Conservation (phyloP, 2,329 filamentous ascomycete species). For the Arthrobotrys pseudoclavata region DNA sequence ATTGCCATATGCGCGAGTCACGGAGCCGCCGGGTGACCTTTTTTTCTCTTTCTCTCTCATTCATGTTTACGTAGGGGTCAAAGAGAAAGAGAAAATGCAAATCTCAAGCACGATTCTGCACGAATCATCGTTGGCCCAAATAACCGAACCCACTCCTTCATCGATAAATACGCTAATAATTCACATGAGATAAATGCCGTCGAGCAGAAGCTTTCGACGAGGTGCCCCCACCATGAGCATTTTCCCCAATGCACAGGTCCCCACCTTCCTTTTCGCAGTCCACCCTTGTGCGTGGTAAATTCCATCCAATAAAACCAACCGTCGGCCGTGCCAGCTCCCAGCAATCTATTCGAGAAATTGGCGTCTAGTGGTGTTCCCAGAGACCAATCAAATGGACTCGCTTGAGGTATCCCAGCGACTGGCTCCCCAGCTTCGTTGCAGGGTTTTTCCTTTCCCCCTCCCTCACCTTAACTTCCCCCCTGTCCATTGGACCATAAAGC, state of each 20-base stretch:
- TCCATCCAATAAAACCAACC: slow-evolving; percentile 42
- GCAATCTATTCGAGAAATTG: slow-evolving; percentile 56
- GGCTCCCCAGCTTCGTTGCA: slow-evolving; percentile 30
- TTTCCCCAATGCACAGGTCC: slow-evolving; percentile 38
- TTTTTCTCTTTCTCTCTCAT: neutral
- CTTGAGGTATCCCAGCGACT: slow-evolving; percentile 52
- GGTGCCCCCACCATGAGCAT: slow-evolving; percentile 49
- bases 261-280: slow-evolving; percentile 58
- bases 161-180: slow-evolving; percentile 28
- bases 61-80: neutral
- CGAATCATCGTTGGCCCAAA: slow-evolving; percentile 43
- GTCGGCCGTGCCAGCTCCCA: slow-evolving; percentile 32
- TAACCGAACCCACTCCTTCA: slow-evolving; percentile 40
- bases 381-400: slow-evolving; percentile 55
- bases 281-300: slow-evolving; percentile 18
- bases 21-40: slow-evolving; percentile 43
- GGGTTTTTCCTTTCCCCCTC: slow-evolving; percentile 37
- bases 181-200: slow-evolving; percentile 37
- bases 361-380: slow-evolving; percentile 38
- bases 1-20: slow-evolving; percentile 52
- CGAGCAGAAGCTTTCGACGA: slow-evolving; percentile 29
- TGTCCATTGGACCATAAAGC: slow-evolving; percentile 34
- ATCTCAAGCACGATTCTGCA: slow-evolving; percentile 30
- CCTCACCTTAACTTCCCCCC: slow-evolving; percentile 14
- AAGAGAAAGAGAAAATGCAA: neutral